Conservation (phyloP, 139 green algal genomes). For the Desmodesmus armatus region DNA sequence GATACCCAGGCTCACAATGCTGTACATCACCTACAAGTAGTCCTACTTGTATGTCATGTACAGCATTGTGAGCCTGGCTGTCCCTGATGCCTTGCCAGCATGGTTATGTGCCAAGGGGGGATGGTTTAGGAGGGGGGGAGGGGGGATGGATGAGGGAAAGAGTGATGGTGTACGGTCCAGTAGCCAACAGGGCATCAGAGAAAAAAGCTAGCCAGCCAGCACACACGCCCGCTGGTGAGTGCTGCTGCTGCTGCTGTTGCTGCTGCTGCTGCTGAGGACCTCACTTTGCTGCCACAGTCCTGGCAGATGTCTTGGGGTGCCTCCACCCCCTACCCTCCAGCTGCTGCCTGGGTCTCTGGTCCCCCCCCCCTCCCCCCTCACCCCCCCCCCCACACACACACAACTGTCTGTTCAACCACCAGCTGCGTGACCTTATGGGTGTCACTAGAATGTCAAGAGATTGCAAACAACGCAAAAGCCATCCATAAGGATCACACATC, state of each 20-base stretch:
- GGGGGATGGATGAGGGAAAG: background rate
- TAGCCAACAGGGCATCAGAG: background rate
- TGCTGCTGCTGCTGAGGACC: background rate
- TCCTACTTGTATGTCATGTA: conserved; percentile 6
- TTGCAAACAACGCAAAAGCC: too few relatives aligned
- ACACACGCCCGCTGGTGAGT: background rate
- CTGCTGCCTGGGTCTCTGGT: too few relatives aligned
- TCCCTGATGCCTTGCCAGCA: background rate
- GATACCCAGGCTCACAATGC: background rate
- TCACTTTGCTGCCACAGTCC: background rate
- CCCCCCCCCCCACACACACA: background rate
- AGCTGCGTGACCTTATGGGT: background rate
- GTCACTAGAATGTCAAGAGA: background rate
- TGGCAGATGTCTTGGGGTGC: background rate
- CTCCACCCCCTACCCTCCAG: too few relatives aligned
- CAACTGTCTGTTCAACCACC: background rate
- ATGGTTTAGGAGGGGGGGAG: background rate
- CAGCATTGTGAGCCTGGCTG: background rate
- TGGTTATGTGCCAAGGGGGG: background rate
- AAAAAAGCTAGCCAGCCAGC: background rate
- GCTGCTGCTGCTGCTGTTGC: background rate
- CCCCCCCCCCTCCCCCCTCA: too few relatives aligned
- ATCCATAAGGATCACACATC: too few relatives aligned
- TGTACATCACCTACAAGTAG: conserved; percentile 11
- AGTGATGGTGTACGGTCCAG: background rate